These are phyloP conservation scores for Clavispora vitiphila DNA, from an alignment of 805 yeast genomes.

Conservation along the genomic window DNA sequence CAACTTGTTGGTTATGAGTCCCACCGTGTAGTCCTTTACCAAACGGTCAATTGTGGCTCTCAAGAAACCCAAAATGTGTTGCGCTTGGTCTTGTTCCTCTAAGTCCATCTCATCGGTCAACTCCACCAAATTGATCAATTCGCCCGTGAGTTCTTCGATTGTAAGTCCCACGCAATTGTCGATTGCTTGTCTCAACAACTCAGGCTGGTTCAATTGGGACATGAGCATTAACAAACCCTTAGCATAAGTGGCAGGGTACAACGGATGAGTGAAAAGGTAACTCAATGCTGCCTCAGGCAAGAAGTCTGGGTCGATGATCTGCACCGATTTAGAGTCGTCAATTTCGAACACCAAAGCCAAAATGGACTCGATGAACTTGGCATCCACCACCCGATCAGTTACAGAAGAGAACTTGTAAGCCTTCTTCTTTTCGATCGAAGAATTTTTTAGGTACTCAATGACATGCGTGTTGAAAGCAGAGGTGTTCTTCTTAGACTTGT, in stretches of 20 bases:
- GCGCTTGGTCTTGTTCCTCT: constrained; percentile 8
- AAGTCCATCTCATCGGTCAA: constrained; percentile 11
- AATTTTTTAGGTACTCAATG: constrained; percentile 18
- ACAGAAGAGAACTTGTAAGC: constrained; percentile 40
- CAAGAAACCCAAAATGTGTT: constrained; percentile 12
- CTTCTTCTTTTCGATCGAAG: neutral
- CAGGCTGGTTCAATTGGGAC: constrained; percentile 40
- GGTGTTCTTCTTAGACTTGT: constrained; percentile 2
- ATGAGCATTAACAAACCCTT: constrained; percentile 52
- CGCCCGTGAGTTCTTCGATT: constrained; percentile 56
- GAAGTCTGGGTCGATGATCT: constrained; percentile 22
- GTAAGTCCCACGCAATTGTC: constrained; percentile 71
- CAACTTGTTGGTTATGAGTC: constrained; percentile 50
- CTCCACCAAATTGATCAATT: constrained; percentile 42
- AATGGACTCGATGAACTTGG: constrained; percentile 45
- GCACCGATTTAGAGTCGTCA: constrained; percentile 18
- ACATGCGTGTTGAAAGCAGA: constrained; percentile 19
- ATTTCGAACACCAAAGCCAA: constrained; percentile 37
- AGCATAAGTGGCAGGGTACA: constrained; percentile 63
- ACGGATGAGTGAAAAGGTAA: constrained; percentile 81
- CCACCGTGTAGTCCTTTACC: constrained; percentile 57
- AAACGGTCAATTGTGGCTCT: constrained; percentile 48
- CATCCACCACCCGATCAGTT: constrained; percentile 61
- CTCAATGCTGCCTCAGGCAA: constrained; percentile 58
- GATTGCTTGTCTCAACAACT: constrained; percentile 75